Conservation (phyloP, 192 early-diverging fungal genomes). For the Coemansia sp. region DNA sequence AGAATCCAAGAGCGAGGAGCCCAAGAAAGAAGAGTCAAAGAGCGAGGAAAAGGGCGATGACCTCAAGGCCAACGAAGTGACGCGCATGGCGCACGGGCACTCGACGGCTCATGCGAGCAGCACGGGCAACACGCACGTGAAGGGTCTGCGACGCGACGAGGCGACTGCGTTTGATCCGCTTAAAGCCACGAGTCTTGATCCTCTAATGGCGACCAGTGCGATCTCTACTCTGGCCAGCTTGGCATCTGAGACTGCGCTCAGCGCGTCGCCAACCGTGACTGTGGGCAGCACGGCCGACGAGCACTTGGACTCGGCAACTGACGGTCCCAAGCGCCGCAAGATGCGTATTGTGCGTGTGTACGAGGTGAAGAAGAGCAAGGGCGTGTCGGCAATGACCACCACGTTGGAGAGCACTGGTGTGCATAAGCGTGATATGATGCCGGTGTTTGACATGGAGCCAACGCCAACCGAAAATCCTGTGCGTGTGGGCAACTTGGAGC, state of each 20-base stretch:
- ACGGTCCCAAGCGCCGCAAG: conserved; percentile 36
- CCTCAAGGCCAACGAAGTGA: conserved; percentile 32
- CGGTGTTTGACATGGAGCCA: conserved; percentile 19
- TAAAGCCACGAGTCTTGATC: not conserved
- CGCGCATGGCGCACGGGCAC: conserved; percentile 26
- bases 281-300: conserved; percentile 16
- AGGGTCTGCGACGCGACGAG: conserved; percentile 32
- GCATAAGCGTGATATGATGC: conserved; percentile 42
- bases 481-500: conserved; percentile 20
- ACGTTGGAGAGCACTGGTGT: conserved; percentile 8
- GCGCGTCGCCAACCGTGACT: conserved; percentile 21
- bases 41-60: conserved; percentile 24
- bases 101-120: conserved; percentile 16
- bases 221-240: conserved; percentile 13
- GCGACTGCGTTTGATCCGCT: conserved; percentile 24
- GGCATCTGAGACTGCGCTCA: conserved; percentile 4
- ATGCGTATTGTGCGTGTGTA: conserved; percentile 52
- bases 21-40: not conserved
- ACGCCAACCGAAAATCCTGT: not conserved
- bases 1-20: conserved; percentile 18
- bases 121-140: conserved; percentile 12
- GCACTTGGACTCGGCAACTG: conserved; percentile 3
- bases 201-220: not conserved
- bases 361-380: conserved; percentile 55
- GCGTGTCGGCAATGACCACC: conserved; percentile 7